Base-by-base conservation (phyloP, 1,284 basidiomycete species). In the Puccinia polysora region DNA sequence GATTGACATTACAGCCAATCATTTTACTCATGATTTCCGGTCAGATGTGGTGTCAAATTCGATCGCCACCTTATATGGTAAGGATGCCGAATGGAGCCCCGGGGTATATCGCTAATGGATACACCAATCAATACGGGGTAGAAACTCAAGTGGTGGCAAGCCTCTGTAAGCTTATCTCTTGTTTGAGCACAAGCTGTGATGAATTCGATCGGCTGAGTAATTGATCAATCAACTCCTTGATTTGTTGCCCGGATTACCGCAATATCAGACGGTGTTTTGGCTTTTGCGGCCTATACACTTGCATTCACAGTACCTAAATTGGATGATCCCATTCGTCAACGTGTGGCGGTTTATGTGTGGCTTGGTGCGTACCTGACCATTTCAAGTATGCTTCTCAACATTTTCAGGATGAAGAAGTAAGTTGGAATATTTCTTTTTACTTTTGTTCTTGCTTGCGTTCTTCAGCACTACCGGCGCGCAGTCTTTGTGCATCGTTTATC, bases 21-120 rank as follows among this genome's bases (percentile, higher is more conserved):
- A 87, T 87, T 45, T 84, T 94, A 38, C 81, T 90, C 76, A 93
- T 95, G 87, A 94, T 87, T 10, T 86, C 87, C 7, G 93, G 93
- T 2, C 89, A 88, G 83, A 98, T 99, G 96, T 99, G 96, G 83
- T 91, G 90, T 76, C 88, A 88, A 75, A 99, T 99, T 77, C 87
- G 95, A 75, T 84, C 84, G 59, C 85, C 86, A 71, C 93, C 93
- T 1, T 91, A 86, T 77, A 83, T 84, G 56, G 64, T 86, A 85
- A 43, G 75, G 76, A 12, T 78, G 77, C 2, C 76, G 75, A 0
- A 76, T 79, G 34, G 83, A 87, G 81, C 78, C 86, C 30, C 75
- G 87, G 23, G 84, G 84, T 74, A 94, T 88, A 89, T 97, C 78
- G 89, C 91, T 8, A 84, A 82, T 8, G 94, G 95, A 1, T 97